A percentile compares a stretch with the other conserved stretches of the same genome.
Conservation (phyloP, 2,329 filamentous ascomycete genomes). For the Nemania diffusa region DNA sequence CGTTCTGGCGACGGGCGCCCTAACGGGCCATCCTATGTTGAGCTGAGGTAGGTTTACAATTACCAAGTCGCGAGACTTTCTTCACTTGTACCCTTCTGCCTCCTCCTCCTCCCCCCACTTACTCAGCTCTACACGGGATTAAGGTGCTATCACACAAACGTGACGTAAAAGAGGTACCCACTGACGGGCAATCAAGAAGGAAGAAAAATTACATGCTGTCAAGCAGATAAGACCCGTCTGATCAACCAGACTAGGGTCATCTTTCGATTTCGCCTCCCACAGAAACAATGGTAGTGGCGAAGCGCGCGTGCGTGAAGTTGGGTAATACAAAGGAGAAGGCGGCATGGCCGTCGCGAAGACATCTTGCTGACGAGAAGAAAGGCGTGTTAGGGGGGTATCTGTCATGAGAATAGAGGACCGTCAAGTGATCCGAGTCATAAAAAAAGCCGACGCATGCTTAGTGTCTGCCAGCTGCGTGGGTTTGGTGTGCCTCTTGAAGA, state of each 20-base stretch:
- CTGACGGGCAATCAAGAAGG: constrained; percentile 26
- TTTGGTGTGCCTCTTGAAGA: constrained; percentile 56
- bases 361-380: constrained; percentile 34
- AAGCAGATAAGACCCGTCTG: constrained; percentile 33
- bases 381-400: constrained; percentile 43
- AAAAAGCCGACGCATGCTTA: constrained; percentile 38
- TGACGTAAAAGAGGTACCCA: constrained; percentile 18
- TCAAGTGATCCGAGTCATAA: constrained; percentile 23
- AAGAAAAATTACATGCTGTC: constrained; percentile 40
- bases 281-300: constrained; percentile 29
- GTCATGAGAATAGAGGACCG: constrained; percentile 42
- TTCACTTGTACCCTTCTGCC: constrained; percentile 13
- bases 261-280: constrained; percentile 20
- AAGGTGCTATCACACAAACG: constrained; percentile 28
- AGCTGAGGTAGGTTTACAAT: constrained; percentile 16
- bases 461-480: constrained; percentile 49
- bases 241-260: constrained; percentile 23
- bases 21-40: constrained; percentile 1
- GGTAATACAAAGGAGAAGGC: constrained; percentile 45
- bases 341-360: constrained; percentile 35
- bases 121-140: constrained; percentile 20
- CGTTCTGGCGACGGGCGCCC: constrained; percentile 5
- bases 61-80: constrained; percentile 25
- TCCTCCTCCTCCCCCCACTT: background rate
- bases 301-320: constrained; percentile 12